Evolutionary conservation across 176 grass and related monocot species (phyloP).

Genomic region (Hordeum marinum): DNA sequence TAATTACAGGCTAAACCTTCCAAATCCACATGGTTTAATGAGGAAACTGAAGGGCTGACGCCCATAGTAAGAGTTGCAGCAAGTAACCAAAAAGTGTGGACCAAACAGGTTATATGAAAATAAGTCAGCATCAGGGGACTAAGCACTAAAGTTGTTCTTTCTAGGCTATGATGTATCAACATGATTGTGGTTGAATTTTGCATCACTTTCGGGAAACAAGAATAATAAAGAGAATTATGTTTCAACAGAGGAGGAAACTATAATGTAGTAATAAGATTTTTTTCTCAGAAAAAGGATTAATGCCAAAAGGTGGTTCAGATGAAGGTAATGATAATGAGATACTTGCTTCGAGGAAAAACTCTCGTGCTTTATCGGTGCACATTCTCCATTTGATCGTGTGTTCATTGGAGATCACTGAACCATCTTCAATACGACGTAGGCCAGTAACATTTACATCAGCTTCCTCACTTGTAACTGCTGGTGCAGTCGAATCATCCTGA

Average conservation of each 20-base stretch:
- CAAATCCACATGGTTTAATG: not conserved
- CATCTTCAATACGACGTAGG: conserved; percentile 71
- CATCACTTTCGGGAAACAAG: not conserved
- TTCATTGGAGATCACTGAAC: conserved; percentile 80
- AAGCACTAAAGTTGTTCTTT: not conserved
- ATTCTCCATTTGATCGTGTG: conserved; percentile 90
- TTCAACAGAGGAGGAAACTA: not conserved
- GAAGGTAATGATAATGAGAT: conserved; percentile 23
- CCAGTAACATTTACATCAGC: conserved; percentile 28
- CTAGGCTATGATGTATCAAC: not conserved
- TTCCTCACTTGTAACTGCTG: conserved; percentile 48
- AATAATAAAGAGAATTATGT: not conserved
- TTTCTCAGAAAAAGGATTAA: not conserved
- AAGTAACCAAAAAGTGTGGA: not conserved
- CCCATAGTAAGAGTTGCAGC: not conserved
- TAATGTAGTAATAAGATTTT: not conserved
- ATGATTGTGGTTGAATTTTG: not conserved
- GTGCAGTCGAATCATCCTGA: conserved; percentile 47
- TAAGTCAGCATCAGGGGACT: not conserved
- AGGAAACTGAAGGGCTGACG: not conserved
- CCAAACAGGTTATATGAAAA: conserved; percentile 10
- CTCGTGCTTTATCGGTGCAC: conserved; percentile 71
- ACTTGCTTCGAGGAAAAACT: conserved; percentile 77
- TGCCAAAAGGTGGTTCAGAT: not conserved
- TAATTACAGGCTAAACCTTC: not conserved